Base-by-base conservation (phyloP, 23 red algal genomes). In the Gracilariopsis chorda region DNA sequence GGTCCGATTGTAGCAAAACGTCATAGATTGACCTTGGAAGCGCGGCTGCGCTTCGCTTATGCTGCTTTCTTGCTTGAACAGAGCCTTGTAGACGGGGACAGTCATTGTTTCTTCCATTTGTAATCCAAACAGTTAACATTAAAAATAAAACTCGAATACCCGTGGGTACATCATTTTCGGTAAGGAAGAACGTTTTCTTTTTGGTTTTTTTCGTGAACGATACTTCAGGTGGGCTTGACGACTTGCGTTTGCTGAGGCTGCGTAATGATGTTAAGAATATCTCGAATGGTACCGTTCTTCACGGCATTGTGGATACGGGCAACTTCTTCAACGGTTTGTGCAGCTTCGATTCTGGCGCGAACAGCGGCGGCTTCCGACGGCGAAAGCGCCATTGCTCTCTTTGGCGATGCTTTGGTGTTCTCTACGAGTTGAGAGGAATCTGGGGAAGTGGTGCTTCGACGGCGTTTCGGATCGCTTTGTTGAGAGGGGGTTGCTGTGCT, bases 301-400 rank as follows among this genome's bases (percentile, higher is more conserved):
- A 87, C 62, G n/a, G 82, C 82, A 8, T 53, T 47, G 20, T 87
- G 82, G 19, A 87, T 55, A 3, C 60, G 60, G 9, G 48, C 34
- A 14, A 87, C 65, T 32, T 87, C 35, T 35, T 87, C 82, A 17
- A 87, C 65, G 44, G 62, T 72, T 14, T 67, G 29, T 8, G 82
- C 82, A 13, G 47, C 65, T 56, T 87, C 60, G 12, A 87, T 87
- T 11, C 35, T 59, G 14, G 59, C 64, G 20, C 82, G 82, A 23
- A 87, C 65, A 6, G 61, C 63, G 19, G 49, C 48, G 7, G 41
- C 46, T 44, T 87, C 81, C 10, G 51, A 52, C 4, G 62, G 49
- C 3, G 81, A 47, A 7, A 86, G 30, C 5, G 30, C 57, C n/a
- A 33, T 34, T 6, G 35, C 20, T 24, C 11, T 0, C 69, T 76